Evolutionary conservation across 208 protist species (phyloP).

Genomic region (Wallacemonas collosoma): DNA sequence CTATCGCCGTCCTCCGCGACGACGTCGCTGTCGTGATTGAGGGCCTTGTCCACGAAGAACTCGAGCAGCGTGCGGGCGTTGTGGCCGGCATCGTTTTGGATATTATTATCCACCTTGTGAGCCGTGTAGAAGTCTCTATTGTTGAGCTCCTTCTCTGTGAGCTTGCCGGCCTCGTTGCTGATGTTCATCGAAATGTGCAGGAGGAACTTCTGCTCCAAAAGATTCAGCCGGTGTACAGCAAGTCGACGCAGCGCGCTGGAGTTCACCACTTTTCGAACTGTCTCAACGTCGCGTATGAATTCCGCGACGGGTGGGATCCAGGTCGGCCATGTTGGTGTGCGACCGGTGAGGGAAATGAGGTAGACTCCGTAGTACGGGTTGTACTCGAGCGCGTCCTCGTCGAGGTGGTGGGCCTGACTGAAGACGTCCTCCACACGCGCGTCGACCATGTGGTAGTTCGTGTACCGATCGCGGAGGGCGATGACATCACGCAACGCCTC

Average conservation of each 20-base stretch:
- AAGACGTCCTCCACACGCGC: conserved; percentile 88
- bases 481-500: conserved; percentile 67
- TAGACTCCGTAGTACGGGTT: conserved; percentile 91
- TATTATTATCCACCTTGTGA: conserved; percentile 92
- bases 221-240: conserved; percentile 78
- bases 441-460: conserved; percentile 44
- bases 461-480: conserved; percentile 76
- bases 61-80: conserved; percentile 88
- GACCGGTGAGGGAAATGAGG: conserved; percentile 69
- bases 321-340: conserved; percentile 70
- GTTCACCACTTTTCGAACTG: conserved; percentile 62
- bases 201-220: conserved; percentile 93
- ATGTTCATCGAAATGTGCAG: conserved; percentile 94
- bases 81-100: conserved; percentile 86
- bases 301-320: conserved; percentile 77
- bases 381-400: conserved; percentile 87
- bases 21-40: conserved; percentile 88
- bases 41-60: conserved; percentile 90
- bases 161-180: conserved; percentile 72
- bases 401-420: conserved; percentile 63
- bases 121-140: conserved; percentile 91
- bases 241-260: conserved; percentile 76
- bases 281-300: conserved; percentile 84
- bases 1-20: conserved; percentile 81
- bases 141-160: conserved; percentile 89